Evolutionary conservation across 169 alveolate species (phyloP).

Genomic region (Theileria parva): DNA sequence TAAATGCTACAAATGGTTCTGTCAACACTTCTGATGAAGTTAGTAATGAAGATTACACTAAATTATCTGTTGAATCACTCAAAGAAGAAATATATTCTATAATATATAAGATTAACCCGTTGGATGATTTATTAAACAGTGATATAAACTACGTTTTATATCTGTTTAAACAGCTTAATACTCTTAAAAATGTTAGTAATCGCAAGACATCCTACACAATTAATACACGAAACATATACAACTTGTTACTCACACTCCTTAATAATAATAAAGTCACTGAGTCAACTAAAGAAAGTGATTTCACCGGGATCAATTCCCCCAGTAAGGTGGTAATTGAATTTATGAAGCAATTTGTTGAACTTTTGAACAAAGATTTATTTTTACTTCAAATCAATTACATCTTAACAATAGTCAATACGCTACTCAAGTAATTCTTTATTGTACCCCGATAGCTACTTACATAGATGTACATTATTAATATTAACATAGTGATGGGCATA

Average conservation of each 20-base stretch:
- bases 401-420: neutral
- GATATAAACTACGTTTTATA: neutral
- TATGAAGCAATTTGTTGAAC: neutral
- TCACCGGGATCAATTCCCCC: neutral
- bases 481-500: neutral
- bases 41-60: neutral
- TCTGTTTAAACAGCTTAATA: neutral
- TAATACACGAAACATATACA: too few relatives aligned
- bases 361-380: conserved; percentile 1
- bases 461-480: too few relatives aligned
- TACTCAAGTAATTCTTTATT: neutral
- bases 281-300: neutral
- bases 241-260: neutral
- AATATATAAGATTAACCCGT: neutral
- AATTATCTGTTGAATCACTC: neutral
- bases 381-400: neutral
- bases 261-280: too few relatives aligned
- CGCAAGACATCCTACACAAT: neutral
- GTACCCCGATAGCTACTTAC: neutral
- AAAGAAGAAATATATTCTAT: neutral
- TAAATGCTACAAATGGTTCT: neutral
- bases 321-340: neutral
- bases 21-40: too few relatives aligned
- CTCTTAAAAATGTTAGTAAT: neutral
- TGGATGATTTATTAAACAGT: neutral